Conservation (phyloP, 108 stramenopile genomes). For the Fragilaria crotonensis region DNA sequence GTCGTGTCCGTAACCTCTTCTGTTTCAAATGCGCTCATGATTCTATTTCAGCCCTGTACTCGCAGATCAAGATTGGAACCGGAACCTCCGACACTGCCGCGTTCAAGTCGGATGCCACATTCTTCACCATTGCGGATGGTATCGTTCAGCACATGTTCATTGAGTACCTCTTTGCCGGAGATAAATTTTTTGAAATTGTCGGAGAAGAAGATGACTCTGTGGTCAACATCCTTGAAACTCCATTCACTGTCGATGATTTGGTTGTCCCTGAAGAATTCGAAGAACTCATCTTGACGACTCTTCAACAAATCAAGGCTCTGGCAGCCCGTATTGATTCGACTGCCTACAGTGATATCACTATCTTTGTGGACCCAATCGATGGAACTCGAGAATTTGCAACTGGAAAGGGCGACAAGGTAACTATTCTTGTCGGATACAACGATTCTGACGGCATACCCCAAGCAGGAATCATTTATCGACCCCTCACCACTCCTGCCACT, state of each 20-base stretch:
- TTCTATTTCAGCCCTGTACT: constrained; percentile 10
- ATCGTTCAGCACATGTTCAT: constrained; percentile 36
- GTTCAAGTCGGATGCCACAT: constrained; percentile 30
- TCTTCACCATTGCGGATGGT: constrained; percentile 48
- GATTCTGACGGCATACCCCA: no score
- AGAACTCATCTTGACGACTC: constrained; percentile 15
- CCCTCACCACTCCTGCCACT: no score
- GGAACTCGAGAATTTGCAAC: constrained; percentile 74
- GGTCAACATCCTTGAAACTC: constrained; percentile 8
- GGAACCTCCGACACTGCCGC: constrained; percentile 17
- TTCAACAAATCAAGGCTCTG: constrained; percentile 18
- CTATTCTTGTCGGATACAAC: constrained; percentile 71
- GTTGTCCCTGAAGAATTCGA: constrained; percentile 13
- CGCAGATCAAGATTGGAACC: constrained; percentile 19
- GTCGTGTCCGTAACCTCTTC: no score
- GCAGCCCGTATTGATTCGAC: constrained; percentile 8
- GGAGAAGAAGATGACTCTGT: constrained; percentile 20
- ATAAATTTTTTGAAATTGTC: constrained; percentile 18
- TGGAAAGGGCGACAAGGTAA: constrained; percentile 57
- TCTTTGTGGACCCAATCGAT: constrained; percentile 84
- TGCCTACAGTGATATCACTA: no score
- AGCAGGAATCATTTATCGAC: no score
- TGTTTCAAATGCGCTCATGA: no score
- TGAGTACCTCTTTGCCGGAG: constrained; percentile 21
- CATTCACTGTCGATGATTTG: constrained; percentile 14